A percentile compares a stretch with the other conserved stretches of the same genome.
Conservation (phyloP, 2,329 filamentous ascomycete genomes). For the Talaromyces verruculosus region DNA sequence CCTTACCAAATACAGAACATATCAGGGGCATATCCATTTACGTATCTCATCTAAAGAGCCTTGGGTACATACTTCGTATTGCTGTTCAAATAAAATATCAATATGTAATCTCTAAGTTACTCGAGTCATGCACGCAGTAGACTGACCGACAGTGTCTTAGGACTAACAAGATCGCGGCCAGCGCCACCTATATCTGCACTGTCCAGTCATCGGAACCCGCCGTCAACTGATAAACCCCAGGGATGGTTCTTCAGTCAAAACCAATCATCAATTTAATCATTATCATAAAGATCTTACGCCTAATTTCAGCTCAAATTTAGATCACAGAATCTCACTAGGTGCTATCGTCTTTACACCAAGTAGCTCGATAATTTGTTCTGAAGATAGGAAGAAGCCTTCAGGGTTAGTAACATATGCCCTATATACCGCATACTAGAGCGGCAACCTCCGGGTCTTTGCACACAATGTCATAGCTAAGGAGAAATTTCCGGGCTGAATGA, state of each 20-base stretch:
- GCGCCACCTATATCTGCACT: neutral
- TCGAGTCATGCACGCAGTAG: neutral
- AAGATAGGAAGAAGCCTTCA: neutral
- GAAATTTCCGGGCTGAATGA: neutral
- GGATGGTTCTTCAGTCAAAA: neutral
- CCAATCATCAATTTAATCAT: slow-evolving; percentile 7
- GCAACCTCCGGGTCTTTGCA: neutral
- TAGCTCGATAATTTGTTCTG: neutral
- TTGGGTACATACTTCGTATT: neutral
- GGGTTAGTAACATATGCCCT: neutral
- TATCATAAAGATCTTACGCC: neutral
- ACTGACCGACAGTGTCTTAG: neutral
- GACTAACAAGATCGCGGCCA: neutral
- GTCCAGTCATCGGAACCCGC: slow-evolving; percentile 6
- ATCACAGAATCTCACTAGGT: neutral
- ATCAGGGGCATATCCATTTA: neutral
- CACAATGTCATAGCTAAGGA: neutral
- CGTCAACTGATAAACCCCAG: neutral
- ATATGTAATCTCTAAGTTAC: neutral
- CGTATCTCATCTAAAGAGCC: neutral
- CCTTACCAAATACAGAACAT: neutral
- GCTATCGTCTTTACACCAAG: no score
- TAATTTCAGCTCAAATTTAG: neutral
- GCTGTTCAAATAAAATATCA: neutral
- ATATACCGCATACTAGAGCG: no score